Evolutionary conservation across 2,329 filamentous ascomycete species (phyloP), one percentile per base, ranked within the genome.

Genomic region (Fusarium burgessii): DNA sequence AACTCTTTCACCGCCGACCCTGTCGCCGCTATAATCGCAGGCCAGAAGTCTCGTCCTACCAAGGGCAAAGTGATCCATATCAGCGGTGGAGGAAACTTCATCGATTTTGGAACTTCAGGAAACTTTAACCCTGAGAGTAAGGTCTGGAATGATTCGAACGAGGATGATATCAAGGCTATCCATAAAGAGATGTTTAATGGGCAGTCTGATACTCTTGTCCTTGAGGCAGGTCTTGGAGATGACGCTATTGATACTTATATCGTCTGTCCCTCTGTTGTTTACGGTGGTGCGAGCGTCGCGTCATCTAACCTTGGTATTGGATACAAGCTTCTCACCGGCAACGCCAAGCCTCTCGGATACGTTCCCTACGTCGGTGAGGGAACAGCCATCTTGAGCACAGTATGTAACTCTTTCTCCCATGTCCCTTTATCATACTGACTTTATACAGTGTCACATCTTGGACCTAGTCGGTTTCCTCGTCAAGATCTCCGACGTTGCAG

Each of bases 141-240:
- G 12, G 40, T 66, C 5, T 66, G 62, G 62, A 66, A 66, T 8
- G 62, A 66, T 9, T 33, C 45, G 6, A 60, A 50, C 6, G 61
- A 60, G 17, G 33, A 51, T 9, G 61, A 66, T 14, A 66, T 66
- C n/a, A 59, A 49, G 14, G 45, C 62, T 46, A 32, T 66, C 0
- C 61, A 66, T 3, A 66, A 66, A 23, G 61, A 66, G 2, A 66
- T 66, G 62, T 66, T 59, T 4, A 66, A 66, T 12, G 62, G 62
- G 0, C 62, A 66, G 3, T 66, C 62, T 4, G 61, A 66, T 20
- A 59, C 40, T 0, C 61, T 43, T 17, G 62, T 66, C 14, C 33
- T 66, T 0, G 38, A 66, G 15, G 62, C 62, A 6, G 61, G 63
- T 7, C 20, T 59, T 3, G 33, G 57, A 1, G 62, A 63, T n/a